Percentiles rank a stretch among this genome's conserved stretches.
Conservation (phyloP, 2,329 filamentous ascomycete species). For the Aspergillus sp. region DNA sequence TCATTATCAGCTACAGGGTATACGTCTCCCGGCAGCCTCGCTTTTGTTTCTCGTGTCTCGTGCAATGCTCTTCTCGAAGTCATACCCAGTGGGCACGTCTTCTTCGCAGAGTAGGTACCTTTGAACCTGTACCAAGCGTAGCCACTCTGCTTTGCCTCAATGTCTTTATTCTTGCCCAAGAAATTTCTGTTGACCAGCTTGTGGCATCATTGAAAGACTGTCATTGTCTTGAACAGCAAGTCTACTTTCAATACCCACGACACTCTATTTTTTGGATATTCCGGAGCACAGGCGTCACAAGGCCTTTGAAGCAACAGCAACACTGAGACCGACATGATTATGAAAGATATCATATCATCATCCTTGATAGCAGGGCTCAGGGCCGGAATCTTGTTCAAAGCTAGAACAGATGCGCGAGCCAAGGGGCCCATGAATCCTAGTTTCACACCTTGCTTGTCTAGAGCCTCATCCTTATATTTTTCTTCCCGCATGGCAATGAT, state of each 20-base stretch:
- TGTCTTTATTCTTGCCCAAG: too few relatives aligned
- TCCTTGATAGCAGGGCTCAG: slow-evolving; percentile 94
- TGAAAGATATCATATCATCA: slow-evolving; percentile 94
- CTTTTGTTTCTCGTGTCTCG: too few relatives aligned
- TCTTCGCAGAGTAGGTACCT: too few relatives aligned
- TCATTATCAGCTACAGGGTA: too few relatives aligned
- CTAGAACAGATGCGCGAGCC: slow-evolving; percentile 73
- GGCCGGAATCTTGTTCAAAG: slow-evolving; percentile 79
- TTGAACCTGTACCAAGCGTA: too few relatives aligned
- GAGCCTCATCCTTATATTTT: slow-evolving; percentile 83
- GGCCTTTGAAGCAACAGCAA: slow-evolving; percentile 92
- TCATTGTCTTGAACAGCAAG: too few relatives aligned
- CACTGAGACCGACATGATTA: slow-evolving; percentile 91
- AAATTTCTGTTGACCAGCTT: too few relatives aligned
- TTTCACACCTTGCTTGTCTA: slow-evolving; percentile 90
- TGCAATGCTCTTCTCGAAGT: too few relatives aligned
- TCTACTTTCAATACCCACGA: slow-evolving; percentile 66
- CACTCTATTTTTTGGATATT: slow-evolving; percentile 78
- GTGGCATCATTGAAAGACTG: too few relatives aligned
- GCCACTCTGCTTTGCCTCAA: too few relatives aligned
- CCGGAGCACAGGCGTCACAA: slow-evolving; percentile 87
- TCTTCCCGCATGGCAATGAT: slow-evolving; percentile 89
- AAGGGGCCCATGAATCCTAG: slow-evolving; percentile 97
- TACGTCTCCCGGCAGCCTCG: too few relatives aligned
- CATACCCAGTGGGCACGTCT: too few relatives aligned